These are phyloP conservation scores for Cutaneotrichosporon sp. DNA, from an alignment of 1,284 basidiomycete species.

Conservation along the genomic window DNA sequence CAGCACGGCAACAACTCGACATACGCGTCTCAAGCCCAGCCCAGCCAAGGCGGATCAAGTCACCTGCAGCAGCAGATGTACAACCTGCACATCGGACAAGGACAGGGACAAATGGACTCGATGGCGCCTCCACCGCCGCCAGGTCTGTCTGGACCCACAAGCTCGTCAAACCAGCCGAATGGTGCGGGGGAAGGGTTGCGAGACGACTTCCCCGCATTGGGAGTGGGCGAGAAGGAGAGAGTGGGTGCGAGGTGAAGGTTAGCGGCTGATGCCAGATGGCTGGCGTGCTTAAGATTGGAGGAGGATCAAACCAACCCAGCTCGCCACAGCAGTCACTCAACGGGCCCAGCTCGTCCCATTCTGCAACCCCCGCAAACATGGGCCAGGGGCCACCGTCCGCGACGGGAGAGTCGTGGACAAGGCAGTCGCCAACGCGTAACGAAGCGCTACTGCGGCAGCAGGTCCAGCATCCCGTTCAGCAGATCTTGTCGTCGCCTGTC, in stretches of 20 bases:
- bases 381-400: conserved; percentile 33
- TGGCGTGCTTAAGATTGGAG: conserved; percentile 25
- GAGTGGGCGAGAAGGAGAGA: conserved; percentile 28
- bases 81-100: conserved; percentile 36
- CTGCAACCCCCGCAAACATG: conserved; percentile 38
- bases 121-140: conserved; percentile 47
- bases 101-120: conserved; percentile 40
- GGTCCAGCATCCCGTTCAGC: conserved; percentile 68
- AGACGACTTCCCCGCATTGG: conserved; percentile 52
- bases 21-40: conserved; percentile 45
- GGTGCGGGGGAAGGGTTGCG: conserved; percentile 33
- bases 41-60: conserved; percentile 27
- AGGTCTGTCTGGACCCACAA: conserved; percentile 45
- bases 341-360: conserved; percentile 36
- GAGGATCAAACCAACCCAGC: conserved; percentile 18
- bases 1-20: conserved; percentile 31
- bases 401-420: conserved; percentile 37
- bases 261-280: conserved; percentile 31
- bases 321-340: conserved; percentile 29
- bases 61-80: conserved; percentile 27
- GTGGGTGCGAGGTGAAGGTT: conserved; percentile 25
- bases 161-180: conserved; percentile 32
- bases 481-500: conserved; percentile 88
- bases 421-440: conserved; percentile 33
- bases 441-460: conserved; percentile 65